phyloP scores from a whole-genome alignment of 257 asterid genomes.

The Nicotiana benthamiana region DNA sequence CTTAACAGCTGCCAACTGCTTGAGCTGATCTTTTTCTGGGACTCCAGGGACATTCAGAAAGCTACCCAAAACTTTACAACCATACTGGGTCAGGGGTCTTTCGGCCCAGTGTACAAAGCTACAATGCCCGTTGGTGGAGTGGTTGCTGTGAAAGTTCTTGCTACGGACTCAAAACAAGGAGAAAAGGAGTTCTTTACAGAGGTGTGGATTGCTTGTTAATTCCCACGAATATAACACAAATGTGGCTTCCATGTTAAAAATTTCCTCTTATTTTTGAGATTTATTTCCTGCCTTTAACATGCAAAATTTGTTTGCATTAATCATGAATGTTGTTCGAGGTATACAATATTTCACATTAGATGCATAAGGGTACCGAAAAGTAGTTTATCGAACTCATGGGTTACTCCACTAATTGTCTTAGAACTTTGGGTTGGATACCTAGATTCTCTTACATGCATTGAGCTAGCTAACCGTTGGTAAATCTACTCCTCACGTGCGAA shows the following conservation, averaged over 20 bases:
- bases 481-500: not conserved
- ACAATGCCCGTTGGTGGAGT: constrained; percentile 67
- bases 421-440: not conserved
- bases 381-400: not conserved
- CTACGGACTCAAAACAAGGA: constrained; percentile 94
- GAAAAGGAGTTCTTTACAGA: constrained; percentile 92
- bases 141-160: constrained; percentile 96
- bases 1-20: not conserved
- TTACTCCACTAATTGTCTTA: not conserved
- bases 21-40: constrained; percentile 12
- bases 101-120: constrained; percentile 97
- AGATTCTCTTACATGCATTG: not conserved
- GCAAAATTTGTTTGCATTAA: not conserved
- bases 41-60: constrained; percentile 79
- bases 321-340: not conserved
- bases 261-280: not conserved
- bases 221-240: not conserved
- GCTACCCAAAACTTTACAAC: constrained; percentile 87
- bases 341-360: not conserved
- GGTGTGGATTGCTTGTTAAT: constrained; percentile 28
- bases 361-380: not conserved
- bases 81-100: constrained; percentile 87
- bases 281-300: not conserved
- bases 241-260: not conserved
- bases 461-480: not conserved